Evolutionary conservation across 257 asterid genomes (phyloP), one percentile per base, ranked within the genome.

Genomic region (Solanum ahanhuiri): DNA sequence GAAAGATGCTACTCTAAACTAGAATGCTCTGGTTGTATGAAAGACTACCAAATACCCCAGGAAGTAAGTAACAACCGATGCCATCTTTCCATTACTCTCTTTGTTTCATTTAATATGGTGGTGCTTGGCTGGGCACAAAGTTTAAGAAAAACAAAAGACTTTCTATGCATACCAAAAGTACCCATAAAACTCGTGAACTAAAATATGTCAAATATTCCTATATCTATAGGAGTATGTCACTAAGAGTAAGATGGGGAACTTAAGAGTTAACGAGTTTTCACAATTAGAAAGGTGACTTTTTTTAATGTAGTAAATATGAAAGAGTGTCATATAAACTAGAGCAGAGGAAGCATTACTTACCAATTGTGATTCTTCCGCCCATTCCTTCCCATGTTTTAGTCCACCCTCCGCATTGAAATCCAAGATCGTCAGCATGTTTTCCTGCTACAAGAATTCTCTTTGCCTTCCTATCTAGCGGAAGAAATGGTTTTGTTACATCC

Each of bases 361-460:
- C 98, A 57, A 92, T 86, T 5, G 98, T 95, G 81, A 93, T 93
- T 87, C 93, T 88, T 88, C 98, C 98, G 17, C 94, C 66, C 88
- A 81, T 93, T 43, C 98, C 98, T 6, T 95, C 96, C 98, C 98
- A 95, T 7, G 97, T 93, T 37, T 81, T 69, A 14, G 98, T 95
- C 98, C 98, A 95, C 6, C 98, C 97, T 23, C 98, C 98, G 86
- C 98, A 95, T 73, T 95, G 97, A 87, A 90, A 95, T 81, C 97
- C 98, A 69, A 95, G 91, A 86, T 95, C 91, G 81, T 93, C 93
- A n/a, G 91, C 94, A 86, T 95, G 98, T 69, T 67, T 87, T 85
- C 97, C 98, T 17, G 89, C 96, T 81, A 95, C 89, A 54, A 95
- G 93, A 84, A 95, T 93, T 89, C 89, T 87, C 85, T 88, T 92